Conservation (phyloP, 345 rosid species). For the Streptanthus diversifolius region DNA sequence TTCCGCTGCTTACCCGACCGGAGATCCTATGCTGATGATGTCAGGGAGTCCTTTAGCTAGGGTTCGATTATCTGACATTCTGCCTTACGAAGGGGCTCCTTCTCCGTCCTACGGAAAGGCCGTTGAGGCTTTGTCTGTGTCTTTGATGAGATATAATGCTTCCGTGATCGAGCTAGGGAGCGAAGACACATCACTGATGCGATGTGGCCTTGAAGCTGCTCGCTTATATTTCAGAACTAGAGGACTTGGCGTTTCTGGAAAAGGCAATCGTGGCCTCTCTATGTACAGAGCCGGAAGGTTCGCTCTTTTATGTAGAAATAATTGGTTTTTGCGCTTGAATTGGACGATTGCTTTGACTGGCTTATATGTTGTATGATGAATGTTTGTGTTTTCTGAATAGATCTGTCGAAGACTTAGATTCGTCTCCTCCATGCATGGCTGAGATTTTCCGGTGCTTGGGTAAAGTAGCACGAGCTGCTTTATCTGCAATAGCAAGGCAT, state of each 20-base stretch:
- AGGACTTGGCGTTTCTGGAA: conserved; percentile 38
- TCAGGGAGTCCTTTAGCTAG: conserved; percentile 44
- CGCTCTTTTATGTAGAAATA: neutral
- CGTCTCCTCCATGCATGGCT: conserved; percentile 95
- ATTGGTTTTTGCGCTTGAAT: neutral
- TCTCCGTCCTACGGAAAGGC: conserved; percentile 55
- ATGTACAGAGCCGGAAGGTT: conserved; percentile 94
- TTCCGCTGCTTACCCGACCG: conserved; percentile 36
- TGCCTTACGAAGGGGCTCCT: conserved; percentile 80
- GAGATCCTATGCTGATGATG: conserved; percentile 36
- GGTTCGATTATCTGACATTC: conserved; percentile 67
- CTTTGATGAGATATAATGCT: conserved; percentile 78
- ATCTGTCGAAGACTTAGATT: conserved; percentile 82
- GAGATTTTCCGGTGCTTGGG: conserved; percentile 91
- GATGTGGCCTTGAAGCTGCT: conserved; percentile 81
- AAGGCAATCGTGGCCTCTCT: conserved; percentile 63
- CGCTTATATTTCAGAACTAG: conserved; percentile 69
- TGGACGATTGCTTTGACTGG: neutral
- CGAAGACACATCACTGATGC: conserved; percentile 66
- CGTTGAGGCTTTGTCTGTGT: conserved; percentile 78
- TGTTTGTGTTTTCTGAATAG: conserved; percentile 39
- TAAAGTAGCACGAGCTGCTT: conserved; percentile 87
- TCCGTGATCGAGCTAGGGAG: conserved; percentile 76
- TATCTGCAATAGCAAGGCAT: conserved; percentile 85
- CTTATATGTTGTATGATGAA: neutral